These are phyloP conservation scores for Curvularia sp. DNA, from an alignment of 2,329 filamentous ascomycete species.

Conservation along the genomic window DNA sequence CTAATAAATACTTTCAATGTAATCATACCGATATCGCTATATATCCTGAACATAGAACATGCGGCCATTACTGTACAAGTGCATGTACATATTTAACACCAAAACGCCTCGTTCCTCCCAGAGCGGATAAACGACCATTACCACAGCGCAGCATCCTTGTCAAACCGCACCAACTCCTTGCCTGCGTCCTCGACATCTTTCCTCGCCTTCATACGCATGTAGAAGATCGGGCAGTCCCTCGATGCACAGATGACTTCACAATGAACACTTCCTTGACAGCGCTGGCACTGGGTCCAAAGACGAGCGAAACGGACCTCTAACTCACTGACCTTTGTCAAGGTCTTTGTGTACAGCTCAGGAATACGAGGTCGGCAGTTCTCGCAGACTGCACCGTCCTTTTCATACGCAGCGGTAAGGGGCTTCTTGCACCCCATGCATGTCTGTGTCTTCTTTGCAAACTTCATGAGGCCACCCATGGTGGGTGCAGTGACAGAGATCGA, in stretches of 20 bases:
- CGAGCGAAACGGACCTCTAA: slow-evolving; percentile 91
- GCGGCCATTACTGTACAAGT: not conserved
- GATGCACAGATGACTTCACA: slow-evolving; percentile 97
- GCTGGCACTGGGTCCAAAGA: slow-evolving; percentile 97
- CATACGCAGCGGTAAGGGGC: slow-evolving; percentile 79
- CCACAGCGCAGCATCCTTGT: slow-evolving; percentile 79
- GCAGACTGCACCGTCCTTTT: slow-evolving; percentile 86
- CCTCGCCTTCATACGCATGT: slow-evolving; percentile 99
- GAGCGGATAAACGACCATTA: slow-evolving; percentile 34
- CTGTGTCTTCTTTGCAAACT: slow-evolving; percentile 96
- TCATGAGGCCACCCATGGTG: slow-evolving; percentile 92
- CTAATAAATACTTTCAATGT: not conserved
- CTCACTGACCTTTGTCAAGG: slow-evolving; percentile 85
- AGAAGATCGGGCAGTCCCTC: slow-evolving; percentile 98
- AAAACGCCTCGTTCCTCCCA: slow-evolving; percentile 7
- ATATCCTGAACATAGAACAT: not conserved
- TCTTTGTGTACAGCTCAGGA: slow-evolving; percentile 92
- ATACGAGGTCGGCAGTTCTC: slow-evolving; percentile 82
- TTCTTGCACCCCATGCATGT: slow-evolving; percentile 99
- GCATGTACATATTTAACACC: slow-evolving; percentile 10
- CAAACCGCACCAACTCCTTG: slow-evolving; percentile 88
- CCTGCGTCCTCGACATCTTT: slow-evolving; percentile 97
- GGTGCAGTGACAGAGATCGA: slow-evolving; percentile 91
- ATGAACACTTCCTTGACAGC: slow-evolving; percentile 97
- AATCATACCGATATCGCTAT: slow-evolving; percentile 7